Evolutionary conservation across 345 rosid genomes (phyloP).

Genomic region (Populus davidiana): DNA sequence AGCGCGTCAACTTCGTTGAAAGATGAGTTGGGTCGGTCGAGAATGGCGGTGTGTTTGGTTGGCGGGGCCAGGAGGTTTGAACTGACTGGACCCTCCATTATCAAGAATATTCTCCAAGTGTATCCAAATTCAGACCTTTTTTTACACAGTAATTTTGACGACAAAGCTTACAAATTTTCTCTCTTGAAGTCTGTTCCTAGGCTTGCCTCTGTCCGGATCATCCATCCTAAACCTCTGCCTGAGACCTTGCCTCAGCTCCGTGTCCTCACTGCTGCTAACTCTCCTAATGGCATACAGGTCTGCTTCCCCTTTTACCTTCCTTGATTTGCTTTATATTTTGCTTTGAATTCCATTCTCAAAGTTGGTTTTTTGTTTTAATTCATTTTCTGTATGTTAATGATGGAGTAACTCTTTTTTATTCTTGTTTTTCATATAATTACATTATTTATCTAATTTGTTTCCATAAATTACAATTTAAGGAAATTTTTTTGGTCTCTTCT

Average conservation of each 20-base stretch:
- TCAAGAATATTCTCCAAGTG: constrained; percentile 54
- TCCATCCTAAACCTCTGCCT: constrained; percentile 42
- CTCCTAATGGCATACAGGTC: constrained; percentile 96
- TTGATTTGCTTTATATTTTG: neutral
- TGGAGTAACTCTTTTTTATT: no score
- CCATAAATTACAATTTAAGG: neutral
- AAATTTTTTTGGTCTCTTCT: neutral
- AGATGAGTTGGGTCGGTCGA: constrained; percentile 27
- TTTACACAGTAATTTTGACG: constrained; percentile 71
- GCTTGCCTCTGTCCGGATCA: constrained; percentile 69
- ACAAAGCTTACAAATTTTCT: constrained; percentile 59
- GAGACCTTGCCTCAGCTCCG: constrained; percentile 55
- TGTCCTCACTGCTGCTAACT: constrained; percentile 70
- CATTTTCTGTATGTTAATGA: no score
- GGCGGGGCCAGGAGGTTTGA: constrained; percentile 94
- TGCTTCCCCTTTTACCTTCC: no score
- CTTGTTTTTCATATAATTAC: neutral
- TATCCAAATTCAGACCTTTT: constrained; percentile 88
- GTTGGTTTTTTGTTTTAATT: no score
- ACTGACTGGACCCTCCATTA: constrained; percentile 82
- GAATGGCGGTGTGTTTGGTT: constrained; percentile 83
- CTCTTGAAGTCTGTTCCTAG: constrained; percentile 60
- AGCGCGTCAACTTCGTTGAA: neutral
- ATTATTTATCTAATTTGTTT: neutral
- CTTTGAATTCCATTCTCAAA: no score